Base-by-base conservation (phyloP, 306 rosid genomes). In the Acacia crassicarpa region DNA sequence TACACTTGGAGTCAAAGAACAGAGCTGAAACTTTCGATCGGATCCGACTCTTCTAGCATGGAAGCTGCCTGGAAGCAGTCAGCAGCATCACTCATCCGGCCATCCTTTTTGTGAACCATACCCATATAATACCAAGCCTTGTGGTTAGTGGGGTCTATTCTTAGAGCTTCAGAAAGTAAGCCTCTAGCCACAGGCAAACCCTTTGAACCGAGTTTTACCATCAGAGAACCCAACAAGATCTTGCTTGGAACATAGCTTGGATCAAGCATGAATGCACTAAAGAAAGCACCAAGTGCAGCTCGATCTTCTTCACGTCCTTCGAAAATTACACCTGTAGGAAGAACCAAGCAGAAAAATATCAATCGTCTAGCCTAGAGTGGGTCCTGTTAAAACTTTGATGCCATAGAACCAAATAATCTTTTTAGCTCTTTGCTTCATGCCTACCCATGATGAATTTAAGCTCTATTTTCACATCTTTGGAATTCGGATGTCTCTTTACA, bases 41-140 rank as follows among this genome's bases (percentile, higher is more conserved):
- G 97, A 83, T 91, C 94, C 3, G 93, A 89, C 87, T 94, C 97
- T 90, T 91, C 97, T 33, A 94, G 97, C 93, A 94, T 92, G 76
- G 91, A 89, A 59, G 98, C 97, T 79, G 98, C 98, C 86, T 94
- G 97, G 86, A 94, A 91, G 92, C 97, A 94, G 82, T 94, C 97
- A 23, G 87, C 89, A 19, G 97, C 98, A 78, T 94, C 97, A 4
- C 84, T 79, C 43, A 85, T 78, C 78, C 97, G 88, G 54, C 95
- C 98, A 62, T 94, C 97, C 46, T 85, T 80, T 80, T 85, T 89
- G 87, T 94, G 94, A 82, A 93, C 83, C 83, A 90, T 67, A 73
- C 98, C 98, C 87, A 94, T 81, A 87, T 85, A 84, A 84, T 85
- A 89, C 98, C 97, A 94, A 59, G 97, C 98, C 88, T 41, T 91